Evolutionary conservation across 352 stramenopile species (phyloP), one percentile per base, ranked within the genome.

Genomic region (Aphanomyces cochlioides): DNA sequence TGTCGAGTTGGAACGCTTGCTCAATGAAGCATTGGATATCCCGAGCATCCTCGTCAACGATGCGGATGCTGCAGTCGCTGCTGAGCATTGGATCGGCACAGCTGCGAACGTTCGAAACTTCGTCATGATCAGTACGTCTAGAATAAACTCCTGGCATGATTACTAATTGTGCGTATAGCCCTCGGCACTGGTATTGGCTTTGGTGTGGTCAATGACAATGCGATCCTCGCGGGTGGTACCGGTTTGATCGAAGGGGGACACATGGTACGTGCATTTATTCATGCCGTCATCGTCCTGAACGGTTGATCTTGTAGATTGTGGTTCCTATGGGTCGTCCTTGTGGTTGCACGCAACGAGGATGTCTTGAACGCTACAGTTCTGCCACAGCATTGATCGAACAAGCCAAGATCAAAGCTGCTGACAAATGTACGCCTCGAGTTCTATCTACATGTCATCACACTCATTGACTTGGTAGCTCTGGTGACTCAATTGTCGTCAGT

Each of bases 201-300:
- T 72, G 80, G 87, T 15, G 73, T 90, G 39, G 79, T 94, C 47
- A 77, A 75, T 36, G 81, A 90, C 72, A 81, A 82, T 1, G 64
- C 87, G 37, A 76, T 95, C 21, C 77, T 95, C n/a, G 81, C 76
- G 17, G 87, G 87, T 39, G 84, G 80, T 17, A 82, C 73, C 15
- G 85, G 84, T 73, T 77, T 77, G 4, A 89, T 92, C 67, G 85
- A 95, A 82, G 87, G 85, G 28, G 87, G 87, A 2, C 87, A 95
- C 67, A 85, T 93, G 61, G 83, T 92, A 77, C 34, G 68, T 2
- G 28, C 28, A 28, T 28, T 28, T 28, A 28, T 28, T 2, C 28
- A 2, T 28, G 28, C 28, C 28, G 28, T 28, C 28, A 28, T 28
- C 28, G 28, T 28, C 28, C 28, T 28, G 28, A 28, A 28, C 28